Evolutionary conservation across 352 stramenopile genomes (phyloP).

Genomic region (Pythium aristosporum): DNA sequence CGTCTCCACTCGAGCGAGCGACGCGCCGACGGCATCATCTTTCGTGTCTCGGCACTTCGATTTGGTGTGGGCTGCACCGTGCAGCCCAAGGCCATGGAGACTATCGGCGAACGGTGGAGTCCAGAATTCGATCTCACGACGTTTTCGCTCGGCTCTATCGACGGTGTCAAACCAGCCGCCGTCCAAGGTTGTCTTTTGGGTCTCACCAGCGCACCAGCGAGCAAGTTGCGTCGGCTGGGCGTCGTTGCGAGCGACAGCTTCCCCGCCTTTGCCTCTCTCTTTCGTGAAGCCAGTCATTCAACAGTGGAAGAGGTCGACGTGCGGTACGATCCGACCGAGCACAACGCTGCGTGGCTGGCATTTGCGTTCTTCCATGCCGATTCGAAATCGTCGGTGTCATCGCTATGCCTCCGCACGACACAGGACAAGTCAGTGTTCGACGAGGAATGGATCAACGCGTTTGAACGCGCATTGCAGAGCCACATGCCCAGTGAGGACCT

Average conservation of each 20-base stretch:
- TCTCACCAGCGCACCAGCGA: neutral
- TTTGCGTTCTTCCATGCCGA: conserved; percentile 18
- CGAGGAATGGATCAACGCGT: neutral
- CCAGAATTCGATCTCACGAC: neutral
- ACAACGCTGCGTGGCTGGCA: conserved; percentile 12
- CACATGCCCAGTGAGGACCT: neutral
- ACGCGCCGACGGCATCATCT: neutral
- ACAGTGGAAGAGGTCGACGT: conserved; percentile 1
- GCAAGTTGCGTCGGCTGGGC: neutral
- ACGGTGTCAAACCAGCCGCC: conserved; percentile 4
- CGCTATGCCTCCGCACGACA: neutral
- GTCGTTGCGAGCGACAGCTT: neutral
- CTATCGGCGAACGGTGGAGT: neutral
- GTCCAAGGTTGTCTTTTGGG: neutral
- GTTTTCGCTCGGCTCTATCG: neutral
- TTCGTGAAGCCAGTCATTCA: neutral
- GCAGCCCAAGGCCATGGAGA: conserved; percentile 7
- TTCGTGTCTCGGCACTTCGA: neutral
- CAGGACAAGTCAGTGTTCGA: neutral
- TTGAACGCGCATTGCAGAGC: conserved; percentile 11
- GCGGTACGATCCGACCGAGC: neutral
- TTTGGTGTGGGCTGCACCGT: neutral
- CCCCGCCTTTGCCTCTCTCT: neutral
- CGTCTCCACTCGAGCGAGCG: neutral
- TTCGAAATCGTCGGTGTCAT: neutral